Evolutionary conservation across 1,284 basidiomycete genomes (phyloP), one percentile per base, ranked within the genome.

Genomic region (Laetiporus sulphureus): DNA sequence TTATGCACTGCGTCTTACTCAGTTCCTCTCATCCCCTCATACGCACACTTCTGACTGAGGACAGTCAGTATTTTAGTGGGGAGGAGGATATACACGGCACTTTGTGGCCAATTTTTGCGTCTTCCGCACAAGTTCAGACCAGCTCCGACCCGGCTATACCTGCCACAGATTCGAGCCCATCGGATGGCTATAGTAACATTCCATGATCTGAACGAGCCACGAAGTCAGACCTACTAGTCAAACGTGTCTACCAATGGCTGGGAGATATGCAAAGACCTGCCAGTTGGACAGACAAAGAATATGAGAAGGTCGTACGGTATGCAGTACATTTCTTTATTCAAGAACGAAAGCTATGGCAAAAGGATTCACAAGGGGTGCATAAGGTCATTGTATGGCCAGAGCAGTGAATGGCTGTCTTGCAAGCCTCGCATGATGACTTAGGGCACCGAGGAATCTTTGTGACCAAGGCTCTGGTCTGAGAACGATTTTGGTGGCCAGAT

Each of bases 401-500:
- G 3, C 16, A 45, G 1, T 38, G 38, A 7, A 32, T 42, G 19
- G 27, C 24, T 4, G 33, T 46, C 10, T 41, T 56, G 0, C 11
- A 5, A 6, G 36, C 39, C 20, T 47, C 48, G 2, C 61, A 62
- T 43, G 53, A 62, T 25, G 42, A 56, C n/a, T n/a, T 54, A 0
- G 59, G 54, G 0, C 61, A 63, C 44, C 47, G 53, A 15, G 56
- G 55, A 1, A 27, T 44, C 0, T 57, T 48, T 22, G 42, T 55
- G 11, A 55, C 51, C 0, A 20, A 27, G 3, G 47, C 34, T 0
- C 31, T 49, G 3, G 10, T 58, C n/a, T 4, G 16, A 0, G 40
- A 49, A 27, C 46, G 54, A 4, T 60, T 62, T 42, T 62, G 52
- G 52, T 62, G 62, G 62, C 61, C 57, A 1, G 31, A 42, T 1